These are phyloP conservation scores for Sarocladiaceae sp. DNA, from an alignment of 2,329 filamentous ascomycete species.

Conservation along the genomic window DNA sequence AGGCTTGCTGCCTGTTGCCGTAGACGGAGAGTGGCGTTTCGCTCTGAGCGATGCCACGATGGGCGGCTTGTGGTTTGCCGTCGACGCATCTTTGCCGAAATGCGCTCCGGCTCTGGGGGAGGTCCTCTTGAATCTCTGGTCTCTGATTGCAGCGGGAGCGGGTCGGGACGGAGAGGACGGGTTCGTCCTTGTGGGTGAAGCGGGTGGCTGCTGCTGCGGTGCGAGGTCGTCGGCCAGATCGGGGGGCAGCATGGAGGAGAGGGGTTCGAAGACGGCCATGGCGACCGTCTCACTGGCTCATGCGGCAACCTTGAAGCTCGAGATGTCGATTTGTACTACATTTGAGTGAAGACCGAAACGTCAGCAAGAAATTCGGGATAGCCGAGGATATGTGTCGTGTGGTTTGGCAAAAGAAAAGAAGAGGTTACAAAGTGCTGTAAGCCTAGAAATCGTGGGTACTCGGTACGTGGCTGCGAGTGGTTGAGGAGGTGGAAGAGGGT, in stretches of 20 bases:
- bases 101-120: constrained; percentile 8
- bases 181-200: constrained; percentile 10
- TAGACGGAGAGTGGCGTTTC: neutral
- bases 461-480: too few species aligned
- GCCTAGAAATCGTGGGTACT: neutral
- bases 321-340: neutral
- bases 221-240: constrained; percentile 6
- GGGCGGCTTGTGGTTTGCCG: neutral
- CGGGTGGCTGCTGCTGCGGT: constrained; percentile 3
- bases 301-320: constrained; percentile 8
- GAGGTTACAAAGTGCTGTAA: neutral
- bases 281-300: constrained; percentile 2
- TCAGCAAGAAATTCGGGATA: neutral
- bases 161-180: constrained; percentile 11
- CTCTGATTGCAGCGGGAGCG: neutral
- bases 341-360: neutral
- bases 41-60: neutral
- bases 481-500: constrained; percentile 1
- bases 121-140: constrained; percentile 6
- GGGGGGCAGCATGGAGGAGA: constrained; percentile 13
- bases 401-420: neutral
- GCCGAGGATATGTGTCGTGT: neutral
- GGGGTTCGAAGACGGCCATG: constrained; percentile 18
- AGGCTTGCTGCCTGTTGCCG: constrained; percentile 15
- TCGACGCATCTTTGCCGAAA: neutral